phyloP scores from a whole-genome alignment of 768 basidiomycete genomes.

The Collybiopsis luxurians region DNA sequence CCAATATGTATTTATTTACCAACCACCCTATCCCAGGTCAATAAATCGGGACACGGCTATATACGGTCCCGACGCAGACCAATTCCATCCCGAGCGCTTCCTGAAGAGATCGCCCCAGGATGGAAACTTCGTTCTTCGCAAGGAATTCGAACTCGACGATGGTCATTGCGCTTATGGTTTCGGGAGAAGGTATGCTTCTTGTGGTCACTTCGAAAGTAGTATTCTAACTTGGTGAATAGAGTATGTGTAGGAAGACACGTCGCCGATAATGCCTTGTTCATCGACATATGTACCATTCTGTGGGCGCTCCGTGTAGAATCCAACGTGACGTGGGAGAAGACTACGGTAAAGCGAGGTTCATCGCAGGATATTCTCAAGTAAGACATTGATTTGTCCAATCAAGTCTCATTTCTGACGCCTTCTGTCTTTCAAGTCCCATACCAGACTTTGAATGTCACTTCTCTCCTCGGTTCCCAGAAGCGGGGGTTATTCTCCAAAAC shows the following conservation, averaged over 20 bases:
- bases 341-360: background rate
- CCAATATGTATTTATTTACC: background rate
- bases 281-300: background rate
- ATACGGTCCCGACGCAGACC: slow-evolving; percentile 3
- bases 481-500: background rate
- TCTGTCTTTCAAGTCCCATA: background rate
- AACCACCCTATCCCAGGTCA: background rate
- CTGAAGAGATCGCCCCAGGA: background rate
- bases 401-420: background rate
- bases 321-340: background rate
- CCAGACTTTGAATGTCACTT: background rate
- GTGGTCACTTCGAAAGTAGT: background rate
- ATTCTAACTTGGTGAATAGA: no score
- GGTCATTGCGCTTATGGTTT: slow-evolving; percentile 3
- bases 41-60: background rate
- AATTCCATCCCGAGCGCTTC: background rate
- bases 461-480: background rate
- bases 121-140: background rate
- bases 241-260: slow-evolving; percentile 5
- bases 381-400: background rate
- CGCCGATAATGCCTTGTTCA: slow-evolving; percentile 4
- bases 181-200: background rate
- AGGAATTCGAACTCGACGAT: background rate
- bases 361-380: background rate
- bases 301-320: slow-evolving; percentile 1